phyloP scores from a whole-genome alignment of 78 protist species.

The Dictyostelium discoideum region DNA sequence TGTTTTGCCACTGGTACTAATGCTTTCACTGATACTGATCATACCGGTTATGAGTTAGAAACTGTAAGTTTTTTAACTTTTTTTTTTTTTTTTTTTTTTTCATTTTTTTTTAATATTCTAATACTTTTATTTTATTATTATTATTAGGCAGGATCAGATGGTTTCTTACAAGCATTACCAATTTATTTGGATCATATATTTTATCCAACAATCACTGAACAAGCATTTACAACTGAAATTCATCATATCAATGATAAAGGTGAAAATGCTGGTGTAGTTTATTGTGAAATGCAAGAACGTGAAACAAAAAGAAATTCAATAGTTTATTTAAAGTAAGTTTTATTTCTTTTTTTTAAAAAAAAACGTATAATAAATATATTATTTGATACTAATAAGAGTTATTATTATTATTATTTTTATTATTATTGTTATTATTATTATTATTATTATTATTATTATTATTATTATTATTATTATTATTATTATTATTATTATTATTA shows the following conservation, averaged over 20 bases:
- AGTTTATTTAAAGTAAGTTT: neutral
- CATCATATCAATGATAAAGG: slow-evolving; percentile 82
- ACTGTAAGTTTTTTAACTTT: slow-evolving; percentile 13
- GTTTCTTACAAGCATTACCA: slow-evolving; percentile 89
- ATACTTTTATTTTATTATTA: neutral
- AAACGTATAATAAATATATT: no score
- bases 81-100: neutral
- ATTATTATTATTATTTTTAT: neutral
- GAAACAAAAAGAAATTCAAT: slow-evolving; percentile 2
- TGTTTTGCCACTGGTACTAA: slow-evolving; percentile 77
- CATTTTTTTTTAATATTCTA: neutral
- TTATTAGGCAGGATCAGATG: slow-evolving; percentile 82
- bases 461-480: no score
- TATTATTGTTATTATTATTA: neutral
- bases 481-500: no score
- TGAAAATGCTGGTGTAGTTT: slow-evolving; percentile 78
- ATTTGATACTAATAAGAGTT: no score
- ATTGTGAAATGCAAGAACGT: slow-evolving; percentile 81
- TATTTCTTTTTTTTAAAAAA: no score
- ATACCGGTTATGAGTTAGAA: slow-evolving; percentile 56
- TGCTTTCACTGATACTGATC: slow-evolving; percentile 83
- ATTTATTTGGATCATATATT: slow-evolving; percentile 93
- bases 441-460: neutral
- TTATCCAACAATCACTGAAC: slow-evolving; percentile 88
- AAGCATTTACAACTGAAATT: slow-evolving; percentile 69